A percentile compares a stretch with the other conserved stretches of the same genome.
Conservation (phyloP, 768 basidiomycete species). For the Lentinus brumalis region DNA sequence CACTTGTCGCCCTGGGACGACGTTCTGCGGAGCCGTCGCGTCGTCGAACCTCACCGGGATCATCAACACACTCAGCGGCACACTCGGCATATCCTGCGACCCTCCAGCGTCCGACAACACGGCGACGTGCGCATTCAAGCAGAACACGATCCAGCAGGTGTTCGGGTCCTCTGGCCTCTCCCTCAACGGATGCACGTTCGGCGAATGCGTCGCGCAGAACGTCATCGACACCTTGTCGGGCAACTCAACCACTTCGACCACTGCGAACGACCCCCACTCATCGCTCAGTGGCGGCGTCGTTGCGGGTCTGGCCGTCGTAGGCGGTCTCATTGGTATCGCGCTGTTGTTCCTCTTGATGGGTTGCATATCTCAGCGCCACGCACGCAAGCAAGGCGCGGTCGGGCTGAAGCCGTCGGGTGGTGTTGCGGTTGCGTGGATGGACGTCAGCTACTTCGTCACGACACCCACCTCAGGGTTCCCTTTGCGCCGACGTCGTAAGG, state of each 20-base stretch:
- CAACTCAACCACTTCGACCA: slow-evolving; percentile 35
- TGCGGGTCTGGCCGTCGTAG: slow-evolving; percentile 86
- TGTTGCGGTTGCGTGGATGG: slow-evolving; percentile 66
- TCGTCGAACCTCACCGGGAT: slow-evolving; percentile 53
- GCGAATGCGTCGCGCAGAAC: slow-evolving; percentile 85
- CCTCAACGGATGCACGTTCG: slow-evolving; percentile 75
- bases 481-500: slow-evolving; percentile 9
- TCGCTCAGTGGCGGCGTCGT: slow-evolving; percentile 82
- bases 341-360: slow-evolving; percentile 66
- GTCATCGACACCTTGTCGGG: slow-evolving; percentile 63
- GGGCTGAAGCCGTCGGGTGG: slow-evolving; percentile 46
- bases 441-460: slow-evolving; percentile 67
- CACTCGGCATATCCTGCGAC: slow-evolving; percentile 70
- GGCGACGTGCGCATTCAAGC: slow-evolving; percentile 76
- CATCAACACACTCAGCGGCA: slow-evolving; percentile 67
- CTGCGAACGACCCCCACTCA: slow-evolving; percentile 29
- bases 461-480: slow-evolving; percentile 18
- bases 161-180: slow-evolving; percentile 78
- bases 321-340: slow-evolving; percentile 58
- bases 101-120: slow-evolving; percentile 46
- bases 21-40: slow-evolving; percentile 69
- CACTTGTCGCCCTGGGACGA: slow-evolving; percentile 64
- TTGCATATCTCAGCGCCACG: slow-evolving; percentile 58
- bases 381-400: slow-evolving; percentile 43
- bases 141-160: slow-evolving; percentile 59